Base-by-base conservation (phyloP, 2,329 filamentous ascomycete genomes). In the Colletotrichum sp. region DNA sequence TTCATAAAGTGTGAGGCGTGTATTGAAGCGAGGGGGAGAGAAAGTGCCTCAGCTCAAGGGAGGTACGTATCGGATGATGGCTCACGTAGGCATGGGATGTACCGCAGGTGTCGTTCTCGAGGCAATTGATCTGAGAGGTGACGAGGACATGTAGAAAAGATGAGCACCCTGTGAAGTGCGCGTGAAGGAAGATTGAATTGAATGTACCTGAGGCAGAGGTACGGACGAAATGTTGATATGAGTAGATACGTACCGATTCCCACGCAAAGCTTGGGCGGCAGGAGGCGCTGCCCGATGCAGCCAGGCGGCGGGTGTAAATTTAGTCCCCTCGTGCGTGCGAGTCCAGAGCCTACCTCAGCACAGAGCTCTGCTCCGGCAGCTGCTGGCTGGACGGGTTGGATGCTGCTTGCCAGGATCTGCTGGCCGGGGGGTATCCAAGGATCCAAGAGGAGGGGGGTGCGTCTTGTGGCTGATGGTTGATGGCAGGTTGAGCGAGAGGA, bases 301-400 rank as follows among this genome's bases (percentile, higher is more conserved):
- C 32, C 62, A 62, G 34, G 29, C 52, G 72, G 61, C 72, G 30
- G 34, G 72, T 75, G 36, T 34, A 12, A 75, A 71, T 71, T n/a
- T 6, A 15, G n/a, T 32, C n/a, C 8, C 2, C n/a, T 34, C 29
- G n/a, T 13, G 36, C 36, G 64, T 65, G 55, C 57, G 57, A 66
- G 61, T 66, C 68, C 69, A 22, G 19, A 19, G n/a, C 34, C 61
- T 19, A 30, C n/a, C 49, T 27, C 7, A 15, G 29, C 65, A 73
- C 71, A 73, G 66, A 66, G 62, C 62, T 44, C 12, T 22, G 62
- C 62, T 67, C 29, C 30, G 30, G 30, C 29, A 63, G 36, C 36
- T 39, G 36, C 34, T 36, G 34, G 15, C 36, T 39, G 36, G 36
- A 39, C 19, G 36, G 30, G 61, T 27, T 63, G 30, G 61, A 32